Evolutionary conservation across 176 grass and related monocot genomes (phyloP).

Genomic region (Secale cereale): DNA sequence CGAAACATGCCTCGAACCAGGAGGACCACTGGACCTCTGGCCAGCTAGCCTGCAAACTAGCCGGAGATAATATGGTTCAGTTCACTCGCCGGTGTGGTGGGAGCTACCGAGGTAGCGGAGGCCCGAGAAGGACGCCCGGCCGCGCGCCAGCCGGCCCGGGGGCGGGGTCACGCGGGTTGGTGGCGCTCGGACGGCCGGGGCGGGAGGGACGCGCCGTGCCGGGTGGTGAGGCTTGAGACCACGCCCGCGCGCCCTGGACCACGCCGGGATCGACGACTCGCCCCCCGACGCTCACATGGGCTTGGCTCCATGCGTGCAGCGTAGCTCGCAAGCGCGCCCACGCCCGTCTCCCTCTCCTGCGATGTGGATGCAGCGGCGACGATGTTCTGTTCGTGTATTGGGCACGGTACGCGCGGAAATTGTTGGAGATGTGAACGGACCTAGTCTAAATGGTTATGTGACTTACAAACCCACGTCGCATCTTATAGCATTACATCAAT

Average conservation of each 20-base stretch:
- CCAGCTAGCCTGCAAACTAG: background rate
- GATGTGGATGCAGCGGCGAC: background rate
- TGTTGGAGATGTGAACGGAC: background rate
- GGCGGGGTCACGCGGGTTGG: background rate
- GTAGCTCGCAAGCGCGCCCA: background rate
- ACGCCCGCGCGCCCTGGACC: conserved; percentile 13
- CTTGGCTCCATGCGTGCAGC: background rate
- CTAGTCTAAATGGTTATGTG: background rate
- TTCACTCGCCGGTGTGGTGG: too few relatives aligned
- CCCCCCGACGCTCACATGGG: conserved; percentile 21
- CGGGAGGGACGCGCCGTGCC: conserved; percentile 15
- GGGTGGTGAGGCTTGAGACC: conserved; percentile 4
- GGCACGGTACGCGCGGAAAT: background rate
- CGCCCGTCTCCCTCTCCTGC: background rate
- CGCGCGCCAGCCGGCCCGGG: background rate
- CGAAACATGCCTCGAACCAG: background rate
- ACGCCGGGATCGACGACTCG: background rate
- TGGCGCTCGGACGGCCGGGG: background rate
- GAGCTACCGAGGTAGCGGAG: background rate
- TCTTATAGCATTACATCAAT: too few relatives aligned
- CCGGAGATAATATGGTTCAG: background rate
- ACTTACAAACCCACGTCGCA: too few relatives aligned
- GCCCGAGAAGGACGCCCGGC: too few relatives aligned
- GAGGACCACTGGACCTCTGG: background rate
- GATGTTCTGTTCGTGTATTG: background rate